A percentile compares a stretch with the other conserved stretches of the same genome.
phyloP scores from a whole-genome alignment of 1,139 yeast species.

The Yamadazyma dushanensis region DNA sequence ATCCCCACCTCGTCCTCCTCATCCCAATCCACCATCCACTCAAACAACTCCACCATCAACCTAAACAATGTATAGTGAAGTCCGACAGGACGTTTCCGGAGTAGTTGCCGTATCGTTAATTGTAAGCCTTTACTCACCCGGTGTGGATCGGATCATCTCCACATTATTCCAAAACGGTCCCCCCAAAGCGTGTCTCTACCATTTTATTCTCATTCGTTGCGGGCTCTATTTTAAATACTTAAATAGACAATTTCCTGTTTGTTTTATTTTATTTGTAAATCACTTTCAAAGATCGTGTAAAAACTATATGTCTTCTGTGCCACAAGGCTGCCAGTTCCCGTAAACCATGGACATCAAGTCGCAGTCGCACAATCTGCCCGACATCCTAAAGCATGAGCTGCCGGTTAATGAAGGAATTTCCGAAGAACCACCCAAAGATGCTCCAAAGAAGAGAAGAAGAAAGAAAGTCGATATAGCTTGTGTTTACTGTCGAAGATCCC shows the following conservation, averaged over 20 bases:
- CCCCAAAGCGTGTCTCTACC: too few relatives aligned
- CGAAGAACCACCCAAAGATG: conserved; percentile 11
- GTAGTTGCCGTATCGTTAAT: too few relatives aligned
- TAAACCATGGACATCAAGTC: too few relatives aligned
- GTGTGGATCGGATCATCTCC: conserved; percentile 7
- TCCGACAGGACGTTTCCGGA: not conserved
- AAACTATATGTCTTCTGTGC: too few relatives aligned
- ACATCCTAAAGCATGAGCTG: conserved; percentile 5
- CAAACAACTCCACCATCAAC: not conserved
- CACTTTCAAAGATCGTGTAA: not conserved
- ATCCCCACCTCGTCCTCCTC: not conserved
- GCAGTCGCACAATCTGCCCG: not conserved
- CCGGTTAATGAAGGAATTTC: not conserved
- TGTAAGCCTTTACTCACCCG: conserved; percentile 3
- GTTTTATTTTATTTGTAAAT: not conserved
- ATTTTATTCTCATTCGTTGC: too few relatives aligned
- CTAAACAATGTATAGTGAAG: not conserved
- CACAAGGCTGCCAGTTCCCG: too few relatives aligned
- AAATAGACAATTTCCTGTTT: not conserved
- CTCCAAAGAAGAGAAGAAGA: conserved; percentile 34
- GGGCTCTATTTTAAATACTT: too few relatives aligned
- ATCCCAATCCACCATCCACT: not conserved
- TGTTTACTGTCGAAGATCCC: conserved; percentile 89
- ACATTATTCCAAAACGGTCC: conserved; percentile 2
- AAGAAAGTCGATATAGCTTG: conserved; percentile 74